phyloP scores from a whole-genome alignment of 2,329 filamentous ascomycete species.

The Aspergillus terreus region DNA sequence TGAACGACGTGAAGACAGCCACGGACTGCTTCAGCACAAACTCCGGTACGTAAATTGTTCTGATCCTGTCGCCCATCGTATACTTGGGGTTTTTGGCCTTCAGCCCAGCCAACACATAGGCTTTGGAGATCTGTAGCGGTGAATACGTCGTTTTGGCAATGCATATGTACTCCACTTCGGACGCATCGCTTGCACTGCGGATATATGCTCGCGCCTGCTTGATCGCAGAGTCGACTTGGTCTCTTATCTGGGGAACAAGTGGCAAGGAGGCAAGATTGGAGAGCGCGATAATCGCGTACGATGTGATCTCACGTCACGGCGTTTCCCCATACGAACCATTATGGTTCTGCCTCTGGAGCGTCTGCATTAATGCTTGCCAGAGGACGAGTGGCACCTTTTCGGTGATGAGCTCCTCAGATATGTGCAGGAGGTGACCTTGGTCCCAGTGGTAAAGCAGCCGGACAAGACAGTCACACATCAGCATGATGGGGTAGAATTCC shows the following conservation, averaged over 20 bases:
- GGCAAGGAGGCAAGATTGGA: not conserved
- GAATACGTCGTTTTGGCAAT: not conserved
- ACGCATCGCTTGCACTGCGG: not conserved
- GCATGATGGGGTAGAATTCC: not conserved
- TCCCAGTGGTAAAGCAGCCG: not conserved
- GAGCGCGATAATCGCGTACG: not conserved
- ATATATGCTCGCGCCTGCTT: not conserved
- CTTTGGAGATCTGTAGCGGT: not conserved
- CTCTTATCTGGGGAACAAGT: not conserved
- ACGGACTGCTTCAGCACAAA: not conserved
- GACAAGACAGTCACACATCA: not conserved
- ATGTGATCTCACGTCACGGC: not conserved
- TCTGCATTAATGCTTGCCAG: not conserved
- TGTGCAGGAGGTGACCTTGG: not conserved
- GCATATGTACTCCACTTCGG: not conserved
- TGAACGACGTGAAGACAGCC: not conserved
- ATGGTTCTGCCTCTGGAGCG: not conserved
- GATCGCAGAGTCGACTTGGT: not conserved
- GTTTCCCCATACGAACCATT: not conserved
- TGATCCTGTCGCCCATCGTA: not conserved
- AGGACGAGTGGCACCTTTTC: not conserved
- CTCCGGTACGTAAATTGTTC: not conserved
- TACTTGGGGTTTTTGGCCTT: not conserved
- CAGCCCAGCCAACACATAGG: not conserved
- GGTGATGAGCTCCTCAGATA: not conserved